Evolutionary conservation across 306 rosid species (phyloP).

Genomic region (Gastrolobium villosum): DNA sequence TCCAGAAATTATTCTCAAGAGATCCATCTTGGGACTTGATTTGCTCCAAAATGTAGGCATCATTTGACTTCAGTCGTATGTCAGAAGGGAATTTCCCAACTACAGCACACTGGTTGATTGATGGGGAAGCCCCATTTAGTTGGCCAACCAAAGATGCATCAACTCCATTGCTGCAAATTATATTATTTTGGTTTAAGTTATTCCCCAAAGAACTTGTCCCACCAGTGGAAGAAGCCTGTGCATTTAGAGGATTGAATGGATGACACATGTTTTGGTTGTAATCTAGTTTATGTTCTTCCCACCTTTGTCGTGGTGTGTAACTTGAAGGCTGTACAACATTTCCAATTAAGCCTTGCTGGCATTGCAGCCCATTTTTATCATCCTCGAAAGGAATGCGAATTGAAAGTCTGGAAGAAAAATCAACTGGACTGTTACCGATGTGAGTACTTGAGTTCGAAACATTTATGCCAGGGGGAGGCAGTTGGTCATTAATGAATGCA

Average conservation of each 20-base stretch:
- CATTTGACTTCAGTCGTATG: slow-evolving; percentile 48
- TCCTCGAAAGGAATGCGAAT: slow-evolving; percentile 56
- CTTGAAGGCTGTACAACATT: slow-evolving; percentile 56
- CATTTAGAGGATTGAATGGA: slow-evolving; percentile 52
- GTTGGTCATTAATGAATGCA: slow-evolving; percentile 53
- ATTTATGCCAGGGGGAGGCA: slow-evolving; percentile 56
- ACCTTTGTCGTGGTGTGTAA: slow-evolving; percentile 53
- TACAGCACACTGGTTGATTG: slow-evolving; percentile 45
- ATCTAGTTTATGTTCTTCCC: slow-evolving; percentile 63
- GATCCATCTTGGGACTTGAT: slow-evolving; percentile 61
- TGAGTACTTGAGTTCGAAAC: slow-evolving; percentile 51
- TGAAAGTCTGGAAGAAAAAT: slow-evolving; percentile 58
- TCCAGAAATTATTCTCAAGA: slow-evolving; percentile 55
- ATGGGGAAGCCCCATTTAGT: slow-evolving; percentile 53
- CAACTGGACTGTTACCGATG: slow-evolving; percentile 51
- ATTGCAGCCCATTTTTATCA: slow-evolving; percentile 50
- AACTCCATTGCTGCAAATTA: slow-evolving; percentile 51
- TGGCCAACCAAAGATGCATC: slow-evolving; percentile 51
- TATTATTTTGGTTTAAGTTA: slow-evolving; percentile 55
- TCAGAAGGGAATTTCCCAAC: slow-evolving; percentile 52
- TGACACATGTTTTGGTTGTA: slow-evolving; percentile 53
- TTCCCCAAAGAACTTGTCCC: slow-evolving; percentile 45
- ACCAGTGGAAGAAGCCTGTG: slow-evolving; percentile 47
- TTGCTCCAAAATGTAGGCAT: slow-evolving; percentile 61
- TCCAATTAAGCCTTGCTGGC: slow-evolving; percentile 68